A percentile compares a stretch with the other conserved stretches of the same genome.
Conservation (phyloP, 805 yeast genomes). For the Pichia rugopelliculosa region DNA sequence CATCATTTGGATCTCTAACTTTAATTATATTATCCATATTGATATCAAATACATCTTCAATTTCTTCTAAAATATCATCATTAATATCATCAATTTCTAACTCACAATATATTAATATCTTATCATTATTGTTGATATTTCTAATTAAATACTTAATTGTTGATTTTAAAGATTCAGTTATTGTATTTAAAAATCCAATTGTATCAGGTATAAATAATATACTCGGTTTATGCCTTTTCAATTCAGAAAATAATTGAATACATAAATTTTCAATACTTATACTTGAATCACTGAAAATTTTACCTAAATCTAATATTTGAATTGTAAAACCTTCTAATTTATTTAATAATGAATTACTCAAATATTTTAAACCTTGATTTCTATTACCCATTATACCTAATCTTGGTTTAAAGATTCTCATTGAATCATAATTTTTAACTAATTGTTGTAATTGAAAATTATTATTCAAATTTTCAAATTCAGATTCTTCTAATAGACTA, state of each 20-base stretch:
- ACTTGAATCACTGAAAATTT: constrained; percentile 69
- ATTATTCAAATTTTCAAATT: constrained; percentile 47
- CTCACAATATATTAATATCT: constrained; percentile 65
- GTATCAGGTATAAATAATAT: constrained; percentile 77
- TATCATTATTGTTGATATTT: constrained; percentile 62
- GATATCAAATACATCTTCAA: constrained; percentile 52
- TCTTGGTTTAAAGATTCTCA: constrained; percentile 78
- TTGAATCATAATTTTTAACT: constrained; percentile 27
- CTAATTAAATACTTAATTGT: constrained; percentile 65
- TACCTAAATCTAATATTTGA: constrained; percentile 76
- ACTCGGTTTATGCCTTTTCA: constrained; percentile 83
- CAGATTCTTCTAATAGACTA: constrained; percentile 61
- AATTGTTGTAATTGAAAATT: constrained; percentile 67
- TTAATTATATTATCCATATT: constrained; percentile 42
- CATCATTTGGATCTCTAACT: constrained; percentile 32
- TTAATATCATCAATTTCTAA: constrained; percentile 50
- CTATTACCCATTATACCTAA: constrained; percentile 61
- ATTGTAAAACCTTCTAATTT: constrained; percentile 84
- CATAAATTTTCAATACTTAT: constrained; percentile 77
- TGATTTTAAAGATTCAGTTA: constrained; percentile 62
- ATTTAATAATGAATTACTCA: constrained; percentile 75
- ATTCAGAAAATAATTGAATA: constrained; percentile 80
- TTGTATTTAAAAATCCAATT: constrained; percentile 65
- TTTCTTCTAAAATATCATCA: constrained; percentile 30
- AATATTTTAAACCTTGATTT: constrained; percentile 84